Percentiles rank a stretch among this genome's conserved stretches.
phyloP scores from a whole-genome alignment of 495 filamentous ascomycete genomes.

The Haplographium delicatum region DNA sequence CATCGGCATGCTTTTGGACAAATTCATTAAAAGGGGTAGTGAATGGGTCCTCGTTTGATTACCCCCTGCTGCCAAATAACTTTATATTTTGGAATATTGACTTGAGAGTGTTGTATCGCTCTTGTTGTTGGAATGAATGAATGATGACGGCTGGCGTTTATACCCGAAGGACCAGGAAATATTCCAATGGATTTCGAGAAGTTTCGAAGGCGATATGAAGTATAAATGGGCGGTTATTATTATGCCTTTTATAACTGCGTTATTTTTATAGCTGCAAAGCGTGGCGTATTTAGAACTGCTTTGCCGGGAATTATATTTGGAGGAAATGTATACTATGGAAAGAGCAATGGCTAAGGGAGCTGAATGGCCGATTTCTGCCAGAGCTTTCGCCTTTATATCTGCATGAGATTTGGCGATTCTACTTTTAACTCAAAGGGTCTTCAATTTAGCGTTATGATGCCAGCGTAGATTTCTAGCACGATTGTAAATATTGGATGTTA shows the following conservation, averaged over 20 bases:
- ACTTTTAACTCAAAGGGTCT: too few relatives aligned
- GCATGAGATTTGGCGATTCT: too few relatives aligned
- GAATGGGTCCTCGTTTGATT: conserved; percentile 78
- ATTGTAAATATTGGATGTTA: too few relatives aligned
- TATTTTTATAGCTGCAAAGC: conserved; percentile 7
- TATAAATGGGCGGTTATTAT: not conserved
- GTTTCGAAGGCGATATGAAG: not conserved
- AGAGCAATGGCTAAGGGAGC: not conserved
- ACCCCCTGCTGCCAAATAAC: not conserved
- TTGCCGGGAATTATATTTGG: not conserved
- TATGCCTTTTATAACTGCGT: not conserved
- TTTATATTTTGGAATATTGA: not conserved
- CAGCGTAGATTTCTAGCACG: too few relatives aligned
- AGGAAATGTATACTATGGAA: not conserved
- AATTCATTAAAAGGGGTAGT: conserved; percentile 91
- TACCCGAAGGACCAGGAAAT: too few relatives aligned
- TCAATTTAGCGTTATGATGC: too few relatives aligned
- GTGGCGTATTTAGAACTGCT: conserved; percentile 2
- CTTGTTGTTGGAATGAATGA: conserved; percentile 5
- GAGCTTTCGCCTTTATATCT: too few relatives aligned
- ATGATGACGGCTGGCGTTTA: conserved; percentile 4
- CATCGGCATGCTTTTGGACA: conserved; percentile 82
- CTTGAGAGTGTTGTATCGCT: not conserved
- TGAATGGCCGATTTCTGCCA: not conserved
- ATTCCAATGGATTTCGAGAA: too few relatives aligned